Percentiles rank a stretch among this genome's conserved stretches.
Conservation (phyloP, 345 rosid species). For the Salix udensis region DNA sequence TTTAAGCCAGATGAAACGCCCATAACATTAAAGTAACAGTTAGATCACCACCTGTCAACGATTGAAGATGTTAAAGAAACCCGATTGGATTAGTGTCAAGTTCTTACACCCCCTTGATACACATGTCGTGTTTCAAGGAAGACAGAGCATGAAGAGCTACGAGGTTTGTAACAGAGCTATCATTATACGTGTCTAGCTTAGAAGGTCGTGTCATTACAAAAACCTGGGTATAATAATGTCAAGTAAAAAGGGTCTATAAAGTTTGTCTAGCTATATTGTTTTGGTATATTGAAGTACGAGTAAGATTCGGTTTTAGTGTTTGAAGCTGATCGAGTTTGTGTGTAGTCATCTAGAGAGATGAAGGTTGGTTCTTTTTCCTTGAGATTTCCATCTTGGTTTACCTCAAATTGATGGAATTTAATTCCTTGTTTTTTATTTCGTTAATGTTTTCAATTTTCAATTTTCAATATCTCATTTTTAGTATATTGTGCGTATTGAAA, state of each 20-base stretch:
- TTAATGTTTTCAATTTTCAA: neutral
- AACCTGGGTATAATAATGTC: neutral
- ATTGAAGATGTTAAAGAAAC: neutral
- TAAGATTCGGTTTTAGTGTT: neutral
- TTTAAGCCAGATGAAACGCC: neutral
- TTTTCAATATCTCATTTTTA: neutral
- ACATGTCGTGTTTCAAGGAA: conserved; percentile 3
- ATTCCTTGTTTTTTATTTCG: neutral
- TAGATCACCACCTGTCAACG: conserved; percentile 24
- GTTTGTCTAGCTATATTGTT: neutral
- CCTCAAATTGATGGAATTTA: neutral
- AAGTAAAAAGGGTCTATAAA: neutral
- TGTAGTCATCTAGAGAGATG: neutral
- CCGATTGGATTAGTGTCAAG: conserved; percentile 33
- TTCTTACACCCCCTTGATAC: conserved; percentile 4
- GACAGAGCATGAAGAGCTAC: conserved; percentile 15
- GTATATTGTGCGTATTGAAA: neutral
- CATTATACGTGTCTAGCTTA: conserved; percentile 7
- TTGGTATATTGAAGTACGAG: neutral
- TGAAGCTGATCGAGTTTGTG: neutral
- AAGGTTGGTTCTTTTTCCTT: neutral
- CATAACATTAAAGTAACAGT: neutral
- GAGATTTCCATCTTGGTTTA: neutral
- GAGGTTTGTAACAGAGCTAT: neutral
- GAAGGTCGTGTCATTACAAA: neutral